Base-by-base conservation (phyloP, 1,139 yeast species). In the Candida glucosophila region DNA sequence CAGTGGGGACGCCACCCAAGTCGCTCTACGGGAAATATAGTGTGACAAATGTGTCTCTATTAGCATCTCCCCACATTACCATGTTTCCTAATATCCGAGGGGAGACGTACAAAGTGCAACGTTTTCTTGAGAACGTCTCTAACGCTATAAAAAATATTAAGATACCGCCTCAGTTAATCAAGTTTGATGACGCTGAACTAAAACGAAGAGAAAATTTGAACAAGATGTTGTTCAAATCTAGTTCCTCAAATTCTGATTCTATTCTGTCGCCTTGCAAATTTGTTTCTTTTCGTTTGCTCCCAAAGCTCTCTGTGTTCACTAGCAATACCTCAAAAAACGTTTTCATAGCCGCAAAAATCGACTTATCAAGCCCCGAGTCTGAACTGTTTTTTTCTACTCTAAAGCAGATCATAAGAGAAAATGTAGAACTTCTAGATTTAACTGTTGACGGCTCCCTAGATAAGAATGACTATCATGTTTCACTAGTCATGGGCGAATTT, bases 21-120 rank as follows among this genome's bases (percentile, higher is more conserved):
- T 17, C 22, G 11, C 11, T 24, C 9, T 27, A 28, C 4, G 30
- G 30, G 5, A 18, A 15, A 5, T 28, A 24, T 15, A 28, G 30
- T 16, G 19, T 28, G 3, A 19, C 30, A 3, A 28, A 28, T 13
- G 19, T 17, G 12, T 15, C 16, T 17, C 15, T 24, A 11, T 17
- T 28, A 4, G 12, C 25, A 12, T 21, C 24, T 14, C 27, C 27
- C 19, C 36, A 33, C 22, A 27, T 33, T 15, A 31, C 30, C 4
- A 18, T 33, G 15, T 26, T 17, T 19, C 31, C 36, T 3, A 33
- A 33, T 18, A 22, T 30, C 10, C 21, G 17, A 7, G 36, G 36
- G 5, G 27, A 33, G 9, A 16, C 15, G 8, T 22, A 25, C 25
- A 22, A 26, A 12, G 25, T 33, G 15, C 16, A 27, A 9, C 29